A percentile compares a stretch with the other conserved stretches of the same genome.
phyloP scores from a whole-genome alignment of 2,329 filamentous ascomycete genomes.

The Penicillium sp. region DNA sequence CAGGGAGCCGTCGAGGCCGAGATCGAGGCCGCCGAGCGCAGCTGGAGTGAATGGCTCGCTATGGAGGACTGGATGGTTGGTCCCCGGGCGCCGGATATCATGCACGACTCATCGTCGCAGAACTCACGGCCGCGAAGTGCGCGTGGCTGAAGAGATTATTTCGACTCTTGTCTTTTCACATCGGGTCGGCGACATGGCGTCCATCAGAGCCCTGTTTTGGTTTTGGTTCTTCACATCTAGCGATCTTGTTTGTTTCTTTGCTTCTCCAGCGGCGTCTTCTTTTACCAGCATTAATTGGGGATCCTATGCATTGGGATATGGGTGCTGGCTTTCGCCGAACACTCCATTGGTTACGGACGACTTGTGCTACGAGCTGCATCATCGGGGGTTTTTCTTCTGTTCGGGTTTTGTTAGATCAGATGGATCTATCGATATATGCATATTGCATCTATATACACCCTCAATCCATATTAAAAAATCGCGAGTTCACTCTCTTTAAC shows the following conservation, averaged over 20 bases:
- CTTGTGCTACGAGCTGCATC: background rate
- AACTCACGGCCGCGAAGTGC: constrained; percentile 28
- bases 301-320: background rate
- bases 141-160: constrained; percentile 15
- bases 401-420: background rate
- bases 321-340: background rate
- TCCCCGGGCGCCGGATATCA: constrained; percentile 55
- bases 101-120: constrained; percentile 33
- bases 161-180: background rate
- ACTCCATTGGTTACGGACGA: background rate
- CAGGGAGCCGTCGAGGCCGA: constrained; percentile 67
- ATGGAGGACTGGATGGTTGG: constrained; percentile 99
- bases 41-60: constrained; percentile 89
- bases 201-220: constrained; percentile 1
- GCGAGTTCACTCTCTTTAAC: background rate
- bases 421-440: background rate
- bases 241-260: constrained; percentile 10
- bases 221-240: constrained; percentile 10
- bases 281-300: constrained; percentile 10
- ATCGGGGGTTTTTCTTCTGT: background rate
- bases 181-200: constrained; percentile 11
- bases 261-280: constrained; percentile 5
- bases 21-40: constrained; percentile 69
- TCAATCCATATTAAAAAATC: background rate
- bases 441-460: background rate